Evolutionary conservation across 352 stramenopile genomes (phyloP).

Genomic region (Phytopythium mirpurense): DNA sequence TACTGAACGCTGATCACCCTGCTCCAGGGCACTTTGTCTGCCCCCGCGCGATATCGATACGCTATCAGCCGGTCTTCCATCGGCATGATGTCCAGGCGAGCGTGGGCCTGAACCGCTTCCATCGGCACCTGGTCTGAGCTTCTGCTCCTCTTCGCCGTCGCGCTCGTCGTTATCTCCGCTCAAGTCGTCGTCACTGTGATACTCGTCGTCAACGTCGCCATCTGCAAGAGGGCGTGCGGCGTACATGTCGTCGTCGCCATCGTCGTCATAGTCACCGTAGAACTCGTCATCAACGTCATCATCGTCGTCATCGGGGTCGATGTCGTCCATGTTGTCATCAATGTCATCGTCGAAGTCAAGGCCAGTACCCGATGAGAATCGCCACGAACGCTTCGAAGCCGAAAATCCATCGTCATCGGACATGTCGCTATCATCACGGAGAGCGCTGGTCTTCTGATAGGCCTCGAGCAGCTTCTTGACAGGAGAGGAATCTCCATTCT

Average conservation of each 20-base stretch:
- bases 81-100: not conserved
- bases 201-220: conserved; percentile 23
- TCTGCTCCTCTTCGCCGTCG: not conserved
- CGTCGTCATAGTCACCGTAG: conserved; percentile 16
- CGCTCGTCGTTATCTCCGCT: conserved; percentile 8
- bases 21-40: no score
- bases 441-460: conserved; percentile 23
- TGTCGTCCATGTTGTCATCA: conserved; percentile 36
- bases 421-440: conserved; percentile 41
- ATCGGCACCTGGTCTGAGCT: no score
- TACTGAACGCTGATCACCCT: not conserved
- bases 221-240: conserved; percentile 6
- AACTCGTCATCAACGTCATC: conserved; percentile 33
- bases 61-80: not conserved
- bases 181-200: conserved; percentile 31
- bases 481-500: conserved; percentile 16
- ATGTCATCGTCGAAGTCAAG: conserved; percentile 47
- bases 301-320: conserved; percentile 57
- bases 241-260: conserved; percentile 16
- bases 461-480: conserved; percentile 56
- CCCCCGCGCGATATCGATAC: not conserved
- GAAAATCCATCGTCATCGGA: conserved; percentile 37
- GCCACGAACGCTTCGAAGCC: conserved; percentile 22
- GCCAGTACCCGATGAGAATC: conserved; percentile 47
- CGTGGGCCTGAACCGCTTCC: not conserved